These are phyloP conservation scores for Actinomucor elegans DNA, from an alignment of 371 early-diverging fungal species.

Conservation along the genomic window DNA sequence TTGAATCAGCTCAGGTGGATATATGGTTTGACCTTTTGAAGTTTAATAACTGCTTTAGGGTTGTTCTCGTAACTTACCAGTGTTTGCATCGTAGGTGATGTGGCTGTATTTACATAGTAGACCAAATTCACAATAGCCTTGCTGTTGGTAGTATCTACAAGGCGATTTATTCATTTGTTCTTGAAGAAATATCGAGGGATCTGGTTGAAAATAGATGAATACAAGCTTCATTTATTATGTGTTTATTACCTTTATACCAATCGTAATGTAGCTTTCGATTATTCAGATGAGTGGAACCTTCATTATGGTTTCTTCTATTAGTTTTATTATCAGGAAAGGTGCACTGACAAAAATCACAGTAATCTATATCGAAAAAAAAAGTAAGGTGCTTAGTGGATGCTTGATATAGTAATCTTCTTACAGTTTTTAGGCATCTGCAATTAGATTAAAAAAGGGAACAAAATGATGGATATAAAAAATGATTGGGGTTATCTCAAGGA, in stretches of 20 bases:
- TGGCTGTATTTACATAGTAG: conserved; percentile 41
- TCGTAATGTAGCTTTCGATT: conserved; percentile 44
- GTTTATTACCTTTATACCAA: conserved; percentile 40
- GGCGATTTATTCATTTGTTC: conserved; percentile 43
- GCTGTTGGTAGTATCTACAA: conserved; percentile 25
- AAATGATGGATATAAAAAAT: conserved; percentile 2
- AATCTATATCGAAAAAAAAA: conserved; percentile 23
- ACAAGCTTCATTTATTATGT: not conserved
- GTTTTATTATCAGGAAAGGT: conserved; percentile 48
- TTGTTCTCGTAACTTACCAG: conserved; percentile 12
- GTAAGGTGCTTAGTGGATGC: not conserved
- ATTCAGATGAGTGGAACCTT: conserved; percentile 34
- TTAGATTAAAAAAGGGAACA: conserved; percentile 4
- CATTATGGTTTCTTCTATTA: conserved; percentile 42
- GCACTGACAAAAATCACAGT: conserved; percentile 50
- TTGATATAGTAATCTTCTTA: too few species aligned
- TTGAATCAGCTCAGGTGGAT: conserved; percentile 28
- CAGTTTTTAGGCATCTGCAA: conserved; percentile 23
- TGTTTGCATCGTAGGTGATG: conserved; percentile 19
- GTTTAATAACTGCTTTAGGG: too few species aligned
- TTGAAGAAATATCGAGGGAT: conserved; percentile 28
- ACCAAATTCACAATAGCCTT: conserved; percentile 39
- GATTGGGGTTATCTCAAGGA: conserved; percentile 2
- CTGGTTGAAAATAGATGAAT: conserved; percentile 7
- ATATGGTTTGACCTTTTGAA: conserved; percentile 9